Conservation (phyloP, 2,329 filamentous ascomycete species). For the Talaromyces piceae region DNA sequence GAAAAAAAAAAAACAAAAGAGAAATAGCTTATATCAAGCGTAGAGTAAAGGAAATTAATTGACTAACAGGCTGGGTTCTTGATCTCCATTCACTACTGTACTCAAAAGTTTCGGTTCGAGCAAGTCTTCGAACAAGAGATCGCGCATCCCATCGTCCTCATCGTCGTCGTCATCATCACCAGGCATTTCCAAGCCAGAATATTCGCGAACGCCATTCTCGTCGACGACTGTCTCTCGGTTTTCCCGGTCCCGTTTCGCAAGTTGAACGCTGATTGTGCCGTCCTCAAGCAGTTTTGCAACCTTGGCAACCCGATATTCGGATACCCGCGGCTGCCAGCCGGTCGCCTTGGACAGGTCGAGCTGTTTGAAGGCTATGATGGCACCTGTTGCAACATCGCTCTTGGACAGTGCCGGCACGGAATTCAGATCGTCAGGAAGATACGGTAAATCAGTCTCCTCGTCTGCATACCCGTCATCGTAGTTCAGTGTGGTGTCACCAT, state of each 20-base stretch:
- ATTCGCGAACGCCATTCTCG: slow-evolving; percentile 62
- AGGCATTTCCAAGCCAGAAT: slow-evolving; percentile 70
- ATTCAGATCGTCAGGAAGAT: slow-evolving; percentile 54
- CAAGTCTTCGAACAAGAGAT: slow-evolving; percentile 55
- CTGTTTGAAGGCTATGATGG: slow-evolving; percentile 41
- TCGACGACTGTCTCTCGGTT: slow-evolving; percentile 49
- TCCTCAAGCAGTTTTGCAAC: slow-evolving; percentile 52
- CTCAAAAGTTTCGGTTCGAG: slow-evolving; percentile 59
- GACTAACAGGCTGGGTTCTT: slow-evolving; percentile 33
- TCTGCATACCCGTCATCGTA: slow-evolving; percentile 35
- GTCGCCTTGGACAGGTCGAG: slow-evolving; percentile 41
- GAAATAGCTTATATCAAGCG: not conserved
- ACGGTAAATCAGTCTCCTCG: slow-evolving; percentile 42
- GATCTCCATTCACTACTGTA: slow-evolving; percentile 31
- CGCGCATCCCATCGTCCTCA: slow-evolving; percentile 55
- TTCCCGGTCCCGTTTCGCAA: slow-evolving; percentile 62
- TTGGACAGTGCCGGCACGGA: slow-evolving; percentile 44
- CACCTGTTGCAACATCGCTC: slow-evolving; percentile 27
- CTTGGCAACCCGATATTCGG: slow-evolving; percentile 57
- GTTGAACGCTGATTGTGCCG: slow-evolving; percentile 50
- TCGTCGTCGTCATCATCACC: slow-evolving; percentile 45
- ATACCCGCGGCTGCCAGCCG: slow-evolving; percentile 41
- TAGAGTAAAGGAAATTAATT: slow-evolving; percentile 22
- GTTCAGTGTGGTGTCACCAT: slow-evolving; percentile 24
- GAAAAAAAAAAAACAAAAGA: not conserved